These are phyloP conservation scores for Penicillium silybi DNA, from an alignment of 495 filamentous ascomycete species.

Conservation along the genomic window DNA sequence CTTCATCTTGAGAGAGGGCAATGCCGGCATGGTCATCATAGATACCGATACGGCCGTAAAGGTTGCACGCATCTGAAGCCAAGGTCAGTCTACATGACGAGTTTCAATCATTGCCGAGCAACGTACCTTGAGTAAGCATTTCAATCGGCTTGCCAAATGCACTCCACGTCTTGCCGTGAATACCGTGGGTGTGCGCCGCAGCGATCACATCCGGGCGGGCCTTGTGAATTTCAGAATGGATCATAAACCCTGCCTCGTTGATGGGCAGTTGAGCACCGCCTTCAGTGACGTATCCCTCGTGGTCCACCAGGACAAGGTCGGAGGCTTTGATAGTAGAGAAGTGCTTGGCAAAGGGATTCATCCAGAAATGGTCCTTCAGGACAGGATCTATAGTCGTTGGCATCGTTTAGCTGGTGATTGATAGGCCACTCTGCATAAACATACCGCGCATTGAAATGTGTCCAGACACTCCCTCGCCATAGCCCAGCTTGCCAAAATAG, in stretches of 20 bases:
- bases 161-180: conserved; percentile 46
- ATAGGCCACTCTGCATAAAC: not conserved
- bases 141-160: conserved; percentile 45
- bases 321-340: conserved; percentile 50
- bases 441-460: conserved; percentile 54
- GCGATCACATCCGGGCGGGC: conserved; percentile 49
- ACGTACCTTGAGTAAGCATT: conserved; percentile 47
- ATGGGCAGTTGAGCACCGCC: conserved; percentile 48
- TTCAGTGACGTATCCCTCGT: conserved; percentile 44
- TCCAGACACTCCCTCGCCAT: conserved; percentile 66
- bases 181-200: conserved; percentile 47
- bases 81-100: not conserved
- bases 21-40: conserved; percentile 53
- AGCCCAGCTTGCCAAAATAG: conserved; percentile 65
- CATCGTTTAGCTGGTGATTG: not conserved
- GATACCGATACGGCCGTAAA: conserved; percentile 49
- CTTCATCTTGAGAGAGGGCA: conserved; percentile 61
- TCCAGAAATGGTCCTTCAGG: conserved; percentile 56
- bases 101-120: not conserved
- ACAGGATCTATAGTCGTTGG: conserved; percentile 18
- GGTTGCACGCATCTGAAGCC: conserved; percentile 53
- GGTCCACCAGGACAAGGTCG: conserved; percentile 50
- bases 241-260: conserved; percentile 68
- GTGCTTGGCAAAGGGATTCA: conserved; percentile 60
- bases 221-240: conserved; percentile 54